Evolutionary conservation across 2,329 filamentous ascomycete species (phyloP).

Genomic region (Helotiales sp.): DNA sequence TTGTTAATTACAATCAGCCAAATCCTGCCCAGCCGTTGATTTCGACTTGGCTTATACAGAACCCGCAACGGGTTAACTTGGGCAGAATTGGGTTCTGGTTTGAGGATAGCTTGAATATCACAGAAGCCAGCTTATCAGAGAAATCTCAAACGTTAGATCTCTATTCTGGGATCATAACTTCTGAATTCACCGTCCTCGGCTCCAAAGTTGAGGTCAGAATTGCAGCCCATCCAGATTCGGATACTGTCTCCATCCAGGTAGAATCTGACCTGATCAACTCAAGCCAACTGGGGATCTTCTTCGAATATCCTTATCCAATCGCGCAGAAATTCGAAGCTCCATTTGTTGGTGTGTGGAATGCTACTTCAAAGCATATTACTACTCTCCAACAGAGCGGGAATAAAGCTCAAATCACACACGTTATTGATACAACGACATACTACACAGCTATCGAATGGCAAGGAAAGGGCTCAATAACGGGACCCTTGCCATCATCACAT

Average conservation of each 20-base stretch:
- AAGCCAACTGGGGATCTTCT: neutral
- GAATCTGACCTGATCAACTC: neutral
- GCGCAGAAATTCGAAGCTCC: conserved; percentile 8
- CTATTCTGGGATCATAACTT: neutral
- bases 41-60: conserved; percentile 57
- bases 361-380: conserved; percentile 48
- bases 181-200: neutral
- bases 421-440: conserved; percentile 48
- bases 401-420: conserved; percentile 46
- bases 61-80: conserved; percentile 52
- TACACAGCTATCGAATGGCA: conserved; percentile 40
- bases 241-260: neutral
- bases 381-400: conserved; percentile 24
- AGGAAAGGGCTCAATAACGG: conserved; percentile 24
- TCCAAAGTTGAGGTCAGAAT: neutral
- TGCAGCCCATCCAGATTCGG: neutral
- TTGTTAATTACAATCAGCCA: conserved; percentile 51
- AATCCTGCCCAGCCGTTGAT: conserved; percentile 48
- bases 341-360: conserved; percentile 49
- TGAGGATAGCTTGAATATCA: conserved; percentile 39
- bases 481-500: conserved; percentile 27
- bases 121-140: conserved; percentile 30
- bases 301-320: neutral
- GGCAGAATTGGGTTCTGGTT: conserved; percentile 50
- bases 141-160: neutral